Evolutionary conservation across 768 basidiomycete genomes (phyloP), one percentile per base, ranked within the genome.

Genomic region (Leccinum longicurvipes): DNA sequence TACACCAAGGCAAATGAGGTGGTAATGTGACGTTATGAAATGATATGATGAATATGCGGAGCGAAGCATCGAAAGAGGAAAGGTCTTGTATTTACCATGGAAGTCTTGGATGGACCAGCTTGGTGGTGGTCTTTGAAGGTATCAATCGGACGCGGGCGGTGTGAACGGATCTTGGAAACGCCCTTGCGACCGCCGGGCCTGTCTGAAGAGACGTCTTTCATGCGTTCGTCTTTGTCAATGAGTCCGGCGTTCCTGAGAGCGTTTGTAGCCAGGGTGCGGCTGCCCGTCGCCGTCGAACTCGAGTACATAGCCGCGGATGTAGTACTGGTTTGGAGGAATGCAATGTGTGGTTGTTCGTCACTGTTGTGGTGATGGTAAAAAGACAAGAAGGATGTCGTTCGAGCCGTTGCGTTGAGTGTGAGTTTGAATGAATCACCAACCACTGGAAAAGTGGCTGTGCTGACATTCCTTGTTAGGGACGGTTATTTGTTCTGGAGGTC

Each of bases 141-240:
- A 72, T 89, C 86, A 56, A 84, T 77, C 47, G 81, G 75, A 53
- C 86, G 78, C 10, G 81, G 74, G 58, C 85, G 79, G 67, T 87
- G 84, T 6, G 80, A 74, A 25, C 84, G 79, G 60, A 79, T 72
- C 74, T 86, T 89, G 15, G 77, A 74, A n/a, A 77, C 63, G 45
- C 82, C 82, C 69, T 91, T 91, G 65, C 88, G 81, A 23, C 87
- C 88, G 49, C 87, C 86, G 6, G 86, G 87, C 62, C 77, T 87
- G 73, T 72, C 69, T 17, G 84, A 82, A 9, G 80, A 76, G 44
- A 76, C 74, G 64, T 91, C 89, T 58, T 83, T 82, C 89, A 91
- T 91, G 61, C 76, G 80, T 55, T 84, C 76, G 69, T 91, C 89
- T 54, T 82, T 76, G 78, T 89, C 88, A 58, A 89, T 85, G 66